Conservation (phyloP, 2,329 filamentous ascomycete genomes). For the Malbranchea cinnamomea region DNA sequence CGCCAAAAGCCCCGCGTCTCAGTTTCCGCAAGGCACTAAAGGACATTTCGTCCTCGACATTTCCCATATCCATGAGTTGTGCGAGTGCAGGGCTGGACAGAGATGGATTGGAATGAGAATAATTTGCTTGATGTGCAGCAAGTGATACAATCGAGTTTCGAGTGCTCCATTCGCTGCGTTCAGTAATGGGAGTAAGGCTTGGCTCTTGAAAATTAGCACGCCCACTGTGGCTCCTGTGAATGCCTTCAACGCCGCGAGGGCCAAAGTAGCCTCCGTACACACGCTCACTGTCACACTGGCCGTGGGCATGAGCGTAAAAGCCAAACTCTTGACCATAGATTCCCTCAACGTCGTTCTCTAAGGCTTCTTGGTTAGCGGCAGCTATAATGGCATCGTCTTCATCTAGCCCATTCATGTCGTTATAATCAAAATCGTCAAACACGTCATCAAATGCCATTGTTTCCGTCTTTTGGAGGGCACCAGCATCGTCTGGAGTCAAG, state of each 20-base stretch:
- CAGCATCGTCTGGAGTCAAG: constrained; percentile 35
- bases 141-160: constrained; percentile 79
- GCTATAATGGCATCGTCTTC: constrained; percentile 91
- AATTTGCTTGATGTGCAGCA: constrained; percentile 34
- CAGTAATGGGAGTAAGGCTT: constrained; percentile 89
- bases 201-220: constrained; percentile 66
- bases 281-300: constrained; percentile 40
- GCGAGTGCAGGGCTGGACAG: constrained; percentile 59
- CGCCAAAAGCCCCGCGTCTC: constrained; percentile 63
- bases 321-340: constrained; percentile 96
- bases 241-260: constrained; percentile 48
- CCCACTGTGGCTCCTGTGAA: constrained; percentile 55
- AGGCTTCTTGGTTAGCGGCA: constrained; percentile 81
- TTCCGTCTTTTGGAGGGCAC: constrained; percentile 32
- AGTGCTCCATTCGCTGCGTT: constrained; percentile 89
- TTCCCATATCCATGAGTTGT: constrained; percentile 52
- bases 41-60: constrained; percentile 54
- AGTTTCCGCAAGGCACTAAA: constrained; percentile 58
- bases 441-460: constrained; percentile 24
- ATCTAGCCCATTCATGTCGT: constrained; percentile 53
- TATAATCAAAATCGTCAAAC: constrained; percentile 37
- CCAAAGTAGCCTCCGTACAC: constrained; percentile 83
- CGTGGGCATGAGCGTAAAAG: constrained; percentile 58
- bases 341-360: constrained; percentile 83
- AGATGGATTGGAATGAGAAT: constrained; percentile 34